Evolutionary conservation across 208 protist genomes (phyloP).

Genomic region (Crithidia mellificae): DNA sequence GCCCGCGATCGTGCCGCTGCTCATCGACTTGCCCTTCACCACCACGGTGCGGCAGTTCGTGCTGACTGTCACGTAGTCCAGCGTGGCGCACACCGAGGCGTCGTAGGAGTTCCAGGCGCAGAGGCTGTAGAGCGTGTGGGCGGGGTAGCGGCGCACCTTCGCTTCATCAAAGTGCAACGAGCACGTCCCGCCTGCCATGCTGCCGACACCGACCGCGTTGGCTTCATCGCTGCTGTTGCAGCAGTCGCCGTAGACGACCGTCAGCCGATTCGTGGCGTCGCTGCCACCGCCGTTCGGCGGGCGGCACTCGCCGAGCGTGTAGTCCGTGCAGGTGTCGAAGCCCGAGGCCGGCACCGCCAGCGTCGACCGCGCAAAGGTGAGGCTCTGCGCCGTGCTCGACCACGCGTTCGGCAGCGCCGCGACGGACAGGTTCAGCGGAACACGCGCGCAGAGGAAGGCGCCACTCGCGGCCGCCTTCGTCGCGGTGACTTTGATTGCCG

Average conservation of each 20-base stretch:
- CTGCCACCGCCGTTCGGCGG: constrained; percentile 23
- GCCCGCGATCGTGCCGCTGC: constrained; percentile 34
- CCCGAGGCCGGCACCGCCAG: constrained; percentile 32
- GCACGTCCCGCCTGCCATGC: constrained; percentile 35
- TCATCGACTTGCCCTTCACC: constrained; percentile 16
- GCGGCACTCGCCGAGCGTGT: constrained; percentile 34
- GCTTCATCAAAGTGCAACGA: constrained; percentile 30
- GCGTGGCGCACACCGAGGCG: constrained; percentile 40
- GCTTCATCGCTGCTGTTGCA: constrained; percentile 34
- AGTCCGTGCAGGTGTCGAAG: constrained; percentile 33
- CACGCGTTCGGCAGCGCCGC: constrained; percentile 32
- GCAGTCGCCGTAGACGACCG: constrained; percentile 53
- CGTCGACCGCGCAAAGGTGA: constrained; percentile 31
- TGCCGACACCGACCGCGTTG: constrained; percentile 32
- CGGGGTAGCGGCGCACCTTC: constrained; percentile 26
- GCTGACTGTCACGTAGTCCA: constrained; percentile 31
- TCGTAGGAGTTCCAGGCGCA: constrained; percentile 52
- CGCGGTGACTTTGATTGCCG: constrained; percentile 41
- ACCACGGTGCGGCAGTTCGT: constrained; percentile 23
- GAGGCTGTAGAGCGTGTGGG: constrained; percentile 38
- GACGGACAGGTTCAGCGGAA: constrained; percentile 43
- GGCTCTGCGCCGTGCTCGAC: constrained; percentile 4
- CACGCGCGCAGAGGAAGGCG: constrained; percentile 53
- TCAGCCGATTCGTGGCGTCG: constrained; percentile 17
- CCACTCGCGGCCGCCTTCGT: neutral